A percentile compares a stretch with the other conserved stretches of the same genome.
Conservation (phyloP, 345 rosid species). For the Arabis alpina region DNA sequence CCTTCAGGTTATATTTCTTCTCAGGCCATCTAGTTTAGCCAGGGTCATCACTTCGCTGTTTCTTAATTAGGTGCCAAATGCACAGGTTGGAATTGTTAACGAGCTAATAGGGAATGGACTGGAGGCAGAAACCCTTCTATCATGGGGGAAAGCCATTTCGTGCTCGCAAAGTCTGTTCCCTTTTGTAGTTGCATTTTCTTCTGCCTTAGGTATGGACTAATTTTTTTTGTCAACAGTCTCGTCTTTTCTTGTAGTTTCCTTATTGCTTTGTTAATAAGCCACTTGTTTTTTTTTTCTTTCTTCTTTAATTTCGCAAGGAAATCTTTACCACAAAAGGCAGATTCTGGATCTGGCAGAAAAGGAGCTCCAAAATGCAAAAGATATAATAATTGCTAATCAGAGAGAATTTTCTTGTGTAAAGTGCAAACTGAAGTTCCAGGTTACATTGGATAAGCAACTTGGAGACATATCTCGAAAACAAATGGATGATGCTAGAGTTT, state of each 20-base stretch:
- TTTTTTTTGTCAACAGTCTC: neutral
- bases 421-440: slow-evolving; percentile 72
- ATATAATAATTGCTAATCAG: slow-evolving; percentile 46
- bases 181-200: slow-evolving; percentile 72
- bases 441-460: slow-evolving; percentile 63
- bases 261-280: slow-evolving; percentile 25
- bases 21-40: slow-evolving; percentile 29
- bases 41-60: slow-evolving; percentile 25
- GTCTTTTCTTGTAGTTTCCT: slow-evolving; percentile 18
- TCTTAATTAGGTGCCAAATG: slow-evolving; percentile 19
- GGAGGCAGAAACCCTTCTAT: slow-evolving; percentile 70
- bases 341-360: slow-evolving; percentile 66
- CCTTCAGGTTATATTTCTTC: slow-evolving; percentile 67
- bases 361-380: slow-evolving; percentile 71
- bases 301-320: slow-evolving; percentile 52
- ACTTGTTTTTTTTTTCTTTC: slow-evolving; percentile 14
- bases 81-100: slow-evolving; percentile 73
- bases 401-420: slow-evolving; percentile 55
- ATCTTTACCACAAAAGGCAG: slow-evolving; percentile 64
- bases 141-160: slow-evolving; percentile 87
- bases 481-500: slow-evolving; percentile 36
- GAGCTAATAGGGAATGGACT: slow-evolving; percentile 82
- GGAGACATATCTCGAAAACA: slow-evolving; percentile 67
- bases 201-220: slow-evolving; percentile 64
- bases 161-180: slow-evolving; percentile 57